Evolutionary conservation across 768 basidiomycete genomes (phyloP).

Genomic region (Leccinum sublutescens): DNA sequence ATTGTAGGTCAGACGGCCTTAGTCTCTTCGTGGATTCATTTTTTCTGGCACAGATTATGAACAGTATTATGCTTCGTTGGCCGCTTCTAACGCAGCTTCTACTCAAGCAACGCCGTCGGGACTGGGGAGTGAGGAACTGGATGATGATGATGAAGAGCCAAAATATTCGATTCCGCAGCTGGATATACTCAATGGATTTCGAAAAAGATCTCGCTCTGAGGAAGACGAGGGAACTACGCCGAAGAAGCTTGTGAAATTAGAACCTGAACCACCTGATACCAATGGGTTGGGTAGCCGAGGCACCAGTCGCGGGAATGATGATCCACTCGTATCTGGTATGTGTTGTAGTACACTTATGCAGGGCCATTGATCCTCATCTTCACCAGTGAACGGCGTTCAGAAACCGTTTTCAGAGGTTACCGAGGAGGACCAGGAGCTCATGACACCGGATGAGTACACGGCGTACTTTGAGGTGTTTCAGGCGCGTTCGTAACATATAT

Average conservation of each 20-base stretch:
- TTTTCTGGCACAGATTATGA: conserved; percentile 59
- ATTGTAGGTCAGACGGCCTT: conserved; percentile 48
- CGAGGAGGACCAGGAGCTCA: conserved; percentile 88
- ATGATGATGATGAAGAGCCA: conserved; percentile 72
- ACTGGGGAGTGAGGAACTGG: conserved; percentile 51
- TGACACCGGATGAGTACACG: conserved; percentile 92
- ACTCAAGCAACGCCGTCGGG: conserved; percentile 61
- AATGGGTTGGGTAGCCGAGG: conserved; percentile 7
- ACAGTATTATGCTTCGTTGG: conserved; percentile 78
- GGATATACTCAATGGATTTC: conserved; percentile 67
- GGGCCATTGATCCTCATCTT: background rate
- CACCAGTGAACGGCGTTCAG: conserved; percentile 68
- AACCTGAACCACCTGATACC: conserved; percentile 28
- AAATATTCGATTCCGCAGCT: conserved; percentile 67
- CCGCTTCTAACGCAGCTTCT: conserved; percentile 59
- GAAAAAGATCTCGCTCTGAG: conserved; percentile 68
- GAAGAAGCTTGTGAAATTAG: conserved; percentile 45
- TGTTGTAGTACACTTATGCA: background rate
- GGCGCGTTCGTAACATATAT: conserved; percentile 33
- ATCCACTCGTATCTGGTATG: conserved; percentile 70
- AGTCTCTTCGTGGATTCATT: background rate
- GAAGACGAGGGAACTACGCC: conserved; percentile 50
- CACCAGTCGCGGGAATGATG: conserved; percentile 35
- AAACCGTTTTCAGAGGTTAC: conserved; percentile 79
- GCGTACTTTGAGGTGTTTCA: conserved; percentile 73